Conservation (phyloP, 805 yeast genomes). For the Hanseniaspora taiwanica region DNA sequence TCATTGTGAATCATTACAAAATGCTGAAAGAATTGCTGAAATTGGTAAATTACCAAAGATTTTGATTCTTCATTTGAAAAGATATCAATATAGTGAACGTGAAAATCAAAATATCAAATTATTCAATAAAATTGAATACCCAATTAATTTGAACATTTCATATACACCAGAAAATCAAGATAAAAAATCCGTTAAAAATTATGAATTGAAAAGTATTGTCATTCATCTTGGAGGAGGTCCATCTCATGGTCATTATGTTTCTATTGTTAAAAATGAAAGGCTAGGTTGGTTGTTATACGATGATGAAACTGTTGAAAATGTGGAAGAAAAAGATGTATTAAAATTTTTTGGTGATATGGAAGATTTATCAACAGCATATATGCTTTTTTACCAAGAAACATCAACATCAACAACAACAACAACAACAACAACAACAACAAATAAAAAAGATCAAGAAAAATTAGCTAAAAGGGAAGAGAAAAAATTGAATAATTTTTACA, state of each 20-base stretch:
- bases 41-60: slow-evolving; percentile 65
- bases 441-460: background rate
- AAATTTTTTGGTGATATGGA: slow-evolving; percentile 81
- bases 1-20: slow-evolving; percentile 78
- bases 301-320: slow-evolving; percentile 86
- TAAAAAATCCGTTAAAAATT: slow-evolving; percentile 32
- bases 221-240: slow-evolving; percentile 97
- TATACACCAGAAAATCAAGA: slow-evolving; percentile 7
- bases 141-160: slow-evolving; percentile 57
- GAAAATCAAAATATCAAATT: slow-evolving; percentile 72
- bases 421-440: too few species aligned
- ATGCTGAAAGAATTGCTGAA: slow-evolving; percentile 83
- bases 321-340: slow-evolving; percentile 70
- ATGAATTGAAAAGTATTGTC: slow-evolving; percentile 75
- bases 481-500: background rate
- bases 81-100: slow-evolving; percentile 84
- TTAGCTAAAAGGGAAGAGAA: background rate
- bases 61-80: slow-evolving; percentile 71
- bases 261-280: slow-evolving; percentile 63
- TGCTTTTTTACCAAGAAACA: slow-evolving; percentile 65
- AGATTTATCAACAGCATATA: slow-evolving; percentile 84
- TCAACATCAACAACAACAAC: slow-evolving; percentile 4
- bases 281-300: slow-evolving; percentile 89
- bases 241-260: slow-evolving; percentile 91
- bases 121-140: slow-evolving; percentile 74